Percentiles rank a stretch among this genome's conserved stretches.
Evolutionary conservation across 2,329 filamentous ascomycete genomes (phyloP).

Genomic region (Penicillium sp.): DNA sequence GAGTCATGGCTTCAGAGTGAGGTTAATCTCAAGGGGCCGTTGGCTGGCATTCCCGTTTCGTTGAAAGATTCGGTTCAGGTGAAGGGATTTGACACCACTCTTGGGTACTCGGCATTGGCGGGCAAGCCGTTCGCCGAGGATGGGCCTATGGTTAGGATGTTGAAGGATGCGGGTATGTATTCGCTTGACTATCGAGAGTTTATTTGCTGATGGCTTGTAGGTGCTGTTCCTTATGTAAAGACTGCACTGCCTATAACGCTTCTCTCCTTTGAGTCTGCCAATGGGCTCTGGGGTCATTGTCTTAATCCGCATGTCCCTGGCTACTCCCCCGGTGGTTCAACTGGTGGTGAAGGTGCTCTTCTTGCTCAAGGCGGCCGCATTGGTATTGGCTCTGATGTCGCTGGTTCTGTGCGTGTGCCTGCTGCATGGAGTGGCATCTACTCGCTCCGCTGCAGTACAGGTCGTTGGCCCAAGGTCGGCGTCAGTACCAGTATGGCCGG

Average conservation of each 20-base stretch:
- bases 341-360: conserved; percentile 78
- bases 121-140: conserved; percentile 66
- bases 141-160: conserved; percentile 68
- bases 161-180: conserved; percentile 72
- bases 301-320: conserved; percentile 79
- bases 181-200: not conserved
- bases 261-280: conserved; percentile 78
- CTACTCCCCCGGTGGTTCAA: conserved; percentile 86
- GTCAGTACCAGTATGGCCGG: conserved; percentile 86
- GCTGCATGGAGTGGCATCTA: conserved; percentile 91
- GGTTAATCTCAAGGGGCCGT: conserved; percentile 72
- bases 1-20: conserved; percentile 66
- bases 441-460: conserved; percentile 79
- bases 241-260: conserved; percentile 86
- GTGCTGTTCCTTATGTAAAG: conserved; percentile 88
- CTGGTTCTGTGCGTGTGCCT: conserved; percentile 80
- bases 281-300: conserved; percentile 76
- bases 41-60: conserved; percentile 83
- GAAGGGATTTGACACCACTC: conserved; percentile 75
- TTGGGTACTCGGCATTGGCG: conserved; percentile 74
- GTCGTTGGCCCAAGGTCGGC: conserved; percentile 83
- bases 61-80: conserved; percentile 78
- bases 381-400: conserved; percentile 87
- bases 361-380: conserved; percentile 80
- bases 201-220: conserved; percentile 30